These are phyloP conservation scores for Apophysomyces ossiformis DNA, from an alignment of 371 early-diverging fungal genomes.

Conservation along the genomic window DNA sequence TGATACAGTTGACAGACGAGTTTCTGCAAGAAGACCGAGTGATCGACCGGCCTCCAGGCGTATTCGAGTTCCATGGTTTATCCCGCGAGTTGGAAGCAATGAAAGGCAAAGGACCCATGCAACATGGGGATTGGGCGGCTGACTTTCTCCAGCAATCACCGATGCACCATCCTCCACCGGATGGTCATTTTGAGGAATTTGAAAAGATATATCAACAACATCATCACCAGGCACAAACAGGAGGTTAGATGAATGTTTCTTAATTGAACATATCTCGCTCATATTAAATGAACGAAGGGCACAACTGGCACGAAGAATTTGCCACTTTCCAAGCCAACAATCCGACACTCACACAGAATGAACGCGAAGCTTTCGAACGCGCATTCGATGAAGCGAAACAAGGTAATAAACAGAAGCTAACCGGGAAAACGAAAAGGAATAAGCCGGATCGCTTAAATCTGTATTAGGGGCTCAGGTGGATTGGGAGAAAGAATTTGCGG, in stretches of 20 bases:
- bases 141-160: constrained; percentile 69
- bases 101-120: constrained; percentile 22
- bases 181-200: constrained; percentile 60
- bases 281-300: constrained; percentile 12
- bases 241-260: too few species aligned
- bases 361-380: constrained; percentile 67
- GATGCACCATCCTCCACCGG: constrained; percentile 25
- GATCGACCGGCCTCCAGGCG: constrained; percentile 35
- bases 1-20: constrained; percentile 38
- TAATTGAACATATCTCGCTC: neutral
- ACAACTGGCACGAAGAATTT: constrained; percentile 55
- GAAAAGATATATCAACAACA: constrained; percentile 60
- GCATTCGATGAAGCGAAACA: constrained; percentile 79
- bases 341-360: constrained; percentile 44
- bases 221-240: constrained; percentile 16
- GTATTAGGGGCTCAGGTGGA: constrained; percentile 25
- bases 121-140: constrained; percentile 61
- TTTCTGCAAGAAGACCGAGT: constrained; percentile 50
- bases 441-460: neutral
- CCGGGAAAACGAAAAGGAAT: neutral
- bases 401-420: constrained; percentile 26
- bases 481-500: constrained; percentile 61
- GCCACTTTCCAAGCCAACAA: constrained; percentile 31
- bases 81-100: constrained; percentile 61
- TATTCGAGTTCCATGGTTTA: constrained; percentile 63